phyloP scores from a whole-genome alignment of 176 grass and related monocot genomes.

The Ensete glaucum region DNA sequence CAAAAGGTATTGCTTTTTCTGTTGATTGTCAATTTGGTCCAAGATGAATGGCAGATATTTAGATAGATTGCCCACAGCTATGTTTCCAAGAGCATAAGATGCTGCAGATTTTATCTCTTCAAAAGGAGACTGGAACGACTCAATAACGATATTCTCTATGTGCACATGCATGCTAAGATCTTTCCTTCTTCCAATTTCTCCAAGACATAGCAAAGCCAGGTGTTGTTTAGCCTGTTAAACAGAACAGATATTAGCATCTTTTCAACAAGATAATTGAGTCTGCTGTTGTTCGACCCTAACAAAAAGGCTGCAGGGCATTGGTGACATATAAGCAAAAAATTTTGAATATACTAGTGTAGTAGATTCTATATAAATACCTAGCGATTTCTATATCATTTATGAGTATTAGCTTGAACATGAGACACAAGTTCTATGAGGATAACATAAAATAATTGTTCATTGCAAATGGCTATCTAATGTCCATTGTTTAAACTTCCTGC shows the following conservation, averaged over 20 bases:
- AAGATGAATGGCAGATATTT: constrained; percentile 92
- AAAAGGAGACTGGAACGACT: constrained; percentile 92
- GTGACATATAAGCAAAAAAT: too few relatives aligned
- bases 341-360: too few relatives aligned
- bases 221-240: constrained; percentile 73
- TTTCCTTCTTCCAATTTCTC: constrained; percentile 83
- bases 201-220: constrained; percentile 72
- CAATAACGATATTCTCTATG: constrained; percentile 91
- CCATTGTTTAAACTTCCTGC: too few relatives aligned
- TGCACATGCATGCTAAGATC: constrained; percentile 65
- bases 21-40: constrained; percentile 92
- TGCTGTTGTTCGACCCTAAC: too few relatives aligned
- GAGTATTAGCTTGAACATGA: too few relatives aligned
- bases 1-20: constrained; percentile 86
- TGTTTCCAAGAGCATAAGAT: constrained; percentile 88
- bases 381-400: too few relatives aligned
- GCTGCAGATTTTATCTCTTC: constrained; percentile 94
- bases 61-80: constrained; percentile 84
- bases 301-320: too few relatives aligned
- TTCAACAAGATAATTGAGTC: too few relatives aligned
- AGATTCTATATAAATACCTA: too few relatives aligned
- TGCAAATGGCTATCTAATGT: too few relatives aligned
- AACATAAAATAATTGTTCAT: too few relatives aligned
- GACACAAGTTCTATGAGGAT: too few relatives aligned
- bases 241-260: neutral